phyloP scores from a whole-genome alignment of 495 filamentous ascomycete genomes.

The Podospora pseudoanserina region DNA sequence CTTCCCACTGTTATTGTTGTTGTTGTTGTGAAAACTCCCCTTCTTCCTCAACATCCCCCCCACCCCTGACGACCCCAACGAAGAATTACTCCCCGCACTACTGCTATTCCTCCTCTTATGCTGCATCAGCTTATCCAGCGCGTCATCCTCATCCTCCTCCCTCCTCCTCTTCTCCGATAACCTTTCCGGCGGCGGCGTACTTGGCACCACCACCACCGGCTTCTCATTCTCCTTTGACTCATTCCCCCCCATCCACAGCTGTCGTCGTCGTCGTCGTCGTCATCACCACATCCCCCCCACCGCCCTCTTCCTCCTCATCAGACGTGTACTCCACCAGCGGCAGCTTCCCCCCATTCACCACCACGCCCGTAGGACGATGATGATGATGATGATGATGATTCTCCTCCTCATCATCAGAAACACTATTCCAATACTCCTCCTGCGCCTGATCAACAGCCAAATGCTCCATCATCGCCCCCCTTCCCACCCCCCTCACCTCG shows the following conservation, averaged over 20 bases:
- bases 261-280: slow-evolving; percentile 12
- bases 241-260: slow-evolving; percentile 38
- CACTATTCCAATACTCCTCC: slow-evolving; percentile 87
- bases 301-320: slow-evolving; percentile 68
- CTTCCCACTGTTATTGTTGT: neutral
- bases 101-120: slow-evolving; percentile 64
- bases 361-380: no score
- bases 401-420: slow-evolving; percentile 83
- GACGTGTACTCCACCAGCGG: slow-evolving; percentile 89
- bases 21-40: slow-evolving; percentile 9
- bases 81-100: slow-evolving; percentile 26
- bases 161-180: slow-evolving; percentile 88
- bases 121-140: slow-evolving; percentile 66
- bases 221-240: slow-evolving; percentile 49
- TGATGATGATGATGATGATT: slow-evolving; percentile 17
- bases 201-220: neutral
- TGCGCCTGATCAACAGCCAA: slow-evolving; percentile 70
- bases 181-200: slow-evolving; percentile 60
- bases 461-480: slow-evolving; percentile 63
- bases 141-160: slow-evolving; percentile 85
- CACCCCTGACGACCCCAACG: neutral
- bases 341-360: slow-evolving; percentile 43
- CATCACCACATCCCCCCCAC: slow-evolving; percentile 44
- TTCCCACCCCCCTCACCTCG: slow-evolving; percentile 58
- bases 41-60: slow-evolving; percentile 27